Base-by-base conservation (phyloP, 345 rosid genomes). In the Carallia brachiata region DNA sequence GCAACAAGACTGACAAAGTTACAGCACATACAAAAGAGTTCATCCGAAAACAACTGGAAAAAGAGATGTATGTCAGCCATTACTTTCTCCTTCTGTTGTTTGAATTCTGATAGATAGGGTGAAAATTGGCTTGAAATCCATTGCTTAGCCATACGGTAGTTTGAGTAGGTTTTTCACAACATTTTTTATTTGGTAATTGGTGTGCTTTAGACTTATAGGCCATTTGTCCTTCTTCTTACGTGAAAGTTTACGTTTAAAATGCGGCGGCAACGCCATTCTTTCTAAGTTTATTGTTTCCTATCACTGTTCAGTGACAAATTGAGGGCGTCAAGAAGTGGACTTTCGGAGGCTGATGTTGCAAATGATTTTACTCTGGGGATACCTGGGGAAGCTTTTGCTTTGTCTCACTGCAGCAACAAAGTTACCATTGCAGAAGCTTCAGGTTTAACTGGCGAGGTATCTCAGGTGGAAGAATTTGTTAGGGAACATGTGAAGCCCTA, bases 1-100 rank as follows among this genome's bases (percentile, higher is more conserved):
- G 98, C 75, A 94, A 91, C 85, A 94, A 94, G 81, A 81, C 89
- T 0, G 98, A 94, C 79, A 91, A 94, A 86, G 87, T 94, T 80
- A 91, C 97, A 10, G 96, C 98, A 40, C 97, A 94, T 73, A 87
- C 90, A 63, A 88, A 88, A 83, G 98, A 91, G 60, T 94, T 91
- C 76, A 87, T 94, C 79, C 83, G 89, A 44, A 94, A 91, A 75
- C 98, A 94, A 73, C 28, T 94, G 69, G 97, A 91, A 84, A 94
- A 91, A 86, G 98, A 94, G 85, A 87, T 94, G 98, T 94, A 85
- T 70, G 47, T 44, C 65, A 6, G 47, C 18, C 32, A 27, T 37
- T 61, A 55, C 7, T 52, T 8, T 72, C 1, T 59, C 36, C 64
- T 32, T 37, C 19, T 68, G 27, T 1, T 64, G 10, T 53, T 65